Evolutionary conservation across 2,329 filamentous ascomycete species (phyloP).

Genomic region (Dactylellina parvicollis): DNA sequence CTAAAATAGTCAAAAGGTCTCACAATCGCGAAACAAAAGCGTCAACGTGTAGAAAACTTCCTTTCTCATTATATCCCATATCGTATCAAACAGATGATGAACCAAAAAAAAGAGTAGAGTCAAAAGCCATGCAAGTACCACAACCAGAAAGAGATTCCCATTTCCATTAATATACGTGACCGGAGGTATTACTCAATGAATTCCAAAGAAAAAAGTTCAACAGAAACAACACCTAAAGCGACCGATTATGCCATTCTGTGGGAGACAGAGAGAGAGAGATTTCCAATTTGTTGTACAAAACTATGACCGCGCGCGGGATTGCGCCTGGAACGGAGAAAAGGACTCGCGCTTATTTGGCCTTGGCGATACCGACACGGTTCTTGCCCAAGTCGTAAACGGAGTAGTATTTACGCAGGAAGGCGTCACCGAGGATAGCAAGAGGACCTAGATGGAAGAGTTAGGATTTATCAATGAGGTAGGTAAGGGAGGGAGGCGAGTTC

Average conservation of each 20-base stretch:
- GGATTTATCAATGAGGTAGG: background rate
- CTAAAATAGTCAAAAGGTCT: too few species aligned
- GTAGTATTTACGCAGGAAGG: slow-evolving; percentile 86
- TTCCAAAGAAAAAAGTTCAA: background rate
- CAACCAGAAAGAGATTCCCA: slow-evolving; percentile 18
- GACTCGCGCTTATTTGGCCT: slow-evolving; percentile 68
- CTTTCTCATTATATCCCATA: slow-evolving; percentile 10
- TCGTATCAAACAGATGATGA: slow-evolving; percentile 4
- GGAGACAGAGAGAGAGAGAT: background rate
- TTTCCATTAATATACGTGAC: slow-evolving; percentile 37
- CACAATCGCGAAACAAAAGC: too few species aligned
- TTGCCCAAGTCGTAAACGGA: slow-evolving; percentile 95
- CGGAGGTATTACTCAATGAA: background rate
- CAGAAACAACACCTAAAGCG: slow-evolving; percentile 32
- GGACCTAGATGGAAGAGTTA: slow-evolving; percentile 66
- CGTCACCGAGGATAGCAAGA: slow-evolving; percentile 92
- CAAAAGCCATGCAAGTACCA: background rate
- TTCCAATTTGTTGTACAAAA: slow-evolving; percentile 50
- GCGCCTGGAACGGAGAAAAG: slow-evolving; percentile 2
- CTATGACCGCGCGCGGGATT: slow-evolving; percentile 22
- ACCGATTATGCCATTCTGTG: slow-evolving; percentile 51
- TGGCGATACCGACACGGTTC: slow-evolving; percentile 86
- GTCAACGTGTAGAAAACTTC: slow-evolving; percentile 1
- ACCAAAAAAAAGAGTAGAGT: background rate
- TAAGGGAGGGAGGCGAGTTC: background rate